These are phyloP conservation scores for Ilex paraguariensis DNA, from an alignment of 305 asterid species.

Conservation along the genomic window DNA sequence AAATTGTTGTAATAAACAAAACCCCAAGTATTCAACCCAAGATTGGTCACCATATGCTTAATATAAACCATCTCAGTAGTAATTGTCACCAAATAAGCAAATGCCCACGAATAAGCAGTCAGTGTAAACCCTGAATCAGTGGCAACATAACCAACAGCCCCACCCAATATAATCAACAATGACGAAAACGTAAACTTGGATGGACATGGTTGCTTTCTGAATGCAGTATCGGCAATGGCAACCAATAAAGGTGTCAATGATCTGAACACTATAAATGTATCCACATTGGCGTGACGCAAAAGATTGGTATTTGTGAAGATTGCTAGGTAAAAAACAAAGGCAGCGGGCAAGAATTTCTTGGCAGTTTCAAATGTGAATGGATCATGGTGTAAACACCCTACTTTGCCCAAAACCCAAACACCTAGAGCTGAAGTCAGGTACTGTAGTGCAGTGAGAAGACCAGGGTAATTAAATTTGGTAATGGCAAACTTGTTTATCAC, in stretches of 20 bases:
- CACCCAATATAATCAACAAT: constrained; percentile 61
- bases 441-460: constrained; percentile 86
- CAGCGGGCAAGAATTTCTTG: constrained; percentile 93
- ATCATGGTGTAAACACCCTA: constrained; percentile 78
- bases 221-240: constrained; percentile 83
- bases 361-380: constrained; percentile 64
- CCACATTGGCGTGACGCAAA: constrained; percentile 94
- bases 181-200: constrained; percentile 72
- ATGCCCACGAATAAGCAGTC: constrained; percentile 94
- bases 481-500: constrained; percentile 92
- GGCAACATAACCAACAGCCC: constrained; percentile 83
- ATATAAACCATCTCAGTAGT: constrained; percentile 98
- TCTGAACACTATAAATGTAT: constrained; percentile 86
- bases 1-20: constrained; percentile 82
- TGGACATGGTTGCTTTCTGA: constrained; percentile 78
- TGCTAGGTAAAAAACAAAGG: constrained; percentile 75
- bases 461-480: constrained; percentile 86
- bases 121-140: constrained; percentile 74
- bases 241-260: constrained; percentile 82
- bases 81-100: constrained; percentile 84
- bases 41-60: constrained; percentile 95
- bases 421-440: constrained; percentile 80
- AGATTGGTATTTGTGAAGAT: constrained; percentile 92
- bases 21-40: constrained; percentile 96
- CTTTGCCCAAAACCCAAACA: constrained; percentile 78